A percentile compares a stretch with the other conserved stretches of the same genome.
phyloP scores from a whole-genome alignment of 148 eudicot species.

The Drosera capensis region DNA sequence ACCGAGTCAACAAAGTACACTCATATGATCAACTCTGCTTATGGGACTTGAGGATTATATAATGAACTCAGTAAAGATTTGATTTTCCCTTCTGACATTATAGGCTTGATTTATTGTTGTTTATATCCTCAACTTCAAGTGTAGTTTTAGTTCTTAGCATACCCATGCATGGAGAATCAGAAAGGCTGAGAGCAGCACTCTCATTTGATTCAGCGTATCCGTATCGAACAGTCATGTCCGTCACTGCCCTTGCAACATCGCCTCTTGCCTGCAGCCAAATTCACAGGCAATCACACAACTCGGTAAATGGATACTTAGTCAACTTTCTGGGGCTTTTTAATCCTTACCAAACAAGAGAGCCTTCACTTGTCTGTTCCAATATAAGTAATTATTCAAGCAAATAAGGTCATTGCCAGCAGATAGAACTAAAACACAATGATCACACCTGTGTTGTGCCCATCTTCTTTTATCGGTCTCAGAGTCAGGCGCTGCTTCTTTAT shows the following conservation, averaged over 20 bases:
- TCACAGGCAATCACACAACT: background rate
- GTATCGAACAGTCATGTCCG: conserved; percentile 52
- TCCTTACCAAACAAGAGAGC: no score
- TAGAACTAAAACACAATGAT: background rate
- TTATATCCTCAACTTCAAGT: no score
- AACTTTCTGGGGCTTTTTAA: no score
- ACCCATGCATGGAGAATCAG: conserved; percentile 38
- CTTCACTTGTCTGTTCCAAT: no score
- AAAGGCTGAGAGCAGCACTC: conserved; percentile 31
- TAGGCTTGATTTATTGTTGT: no score
- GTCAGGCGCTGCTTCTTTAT: conserved; percentile 41
- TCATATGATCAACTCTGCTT: no score
- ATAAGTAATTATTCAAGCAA: no score
- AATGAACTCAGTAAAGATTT: no score
- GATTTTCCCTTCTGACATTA: no score
- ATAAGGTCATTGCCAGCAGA: background rate
- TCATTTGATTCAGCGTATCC: conserved; percentile 22
- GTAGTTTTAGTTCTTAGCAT: conserved; percentile 7
- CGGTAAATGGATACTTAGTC: background rate
- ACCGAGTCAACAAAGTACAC: no score
- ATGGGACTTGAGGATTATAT: no score
- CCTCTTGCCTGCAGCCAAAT: conserved; percentile 31
- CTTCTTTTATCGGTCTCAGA: conserved; percentile 33
- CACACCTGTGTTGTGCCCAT: conserved; percentile 41
- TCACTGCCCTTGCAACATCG: conserved; percentile 45